Evolutionary conservation across 768 basidiomycete genomes (phyloP).

Genomic region (Lentinula raphanica): DNA sequence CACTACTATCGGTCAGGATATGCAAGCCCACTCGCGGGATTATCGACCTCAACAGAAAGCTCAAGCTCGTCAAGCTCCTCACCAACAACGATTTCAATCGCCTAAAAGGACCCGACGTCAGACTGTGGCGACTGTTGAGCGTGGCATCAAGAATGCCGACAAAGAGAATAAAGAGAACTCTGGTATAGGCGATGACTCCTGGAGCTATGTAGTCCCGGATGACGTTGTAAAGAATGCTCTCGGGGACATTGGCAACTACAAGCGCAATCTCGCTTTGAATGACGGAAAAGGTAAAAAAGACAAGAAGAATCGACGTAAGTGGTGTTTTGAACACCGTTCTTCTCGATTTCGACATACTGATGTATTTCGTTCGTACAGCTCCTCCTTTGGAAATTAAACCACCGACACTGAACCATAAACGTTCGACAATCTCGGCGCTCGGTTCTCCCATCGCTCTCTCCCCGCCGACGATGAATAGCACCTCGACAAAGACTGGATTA

Average conservation of each 20-base stretch:
- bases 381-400: conserved; percentile 55
- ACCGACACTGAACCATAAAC: conserved; percentile 40
- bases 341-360: conserved; percentile 1
- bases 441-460: conserved; percentile 45
- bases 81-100: conserved; percentile 12
- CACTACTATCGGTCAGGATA: neutral
- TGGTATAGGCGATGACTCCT: conserved; percentile 28
- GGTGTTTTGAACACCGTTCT: neutral
- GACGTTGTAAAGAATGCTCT: conserved; percentile 43
- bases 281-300: conserved; percentile 32
- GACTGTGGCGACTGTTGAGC: conserved; percentile 12
- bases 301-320: conserved; percentile 57
- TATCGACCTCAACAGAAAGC: neutral
- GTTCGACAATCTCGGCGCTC: conserved; percentile 37
- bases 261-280: conserved; percentile 20
- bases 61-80: conserved; percentile 8
- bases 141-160: conserved; percentile 17
- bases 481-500: conserved; percentile 29
- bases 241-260: conserved; percentile 15
- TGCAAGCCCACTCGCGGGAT: neutral
- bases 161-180: conserved; percentile 32
- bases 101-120: conserved; percentile 1
- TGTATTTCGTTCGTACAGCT: conserved; percentile 29
- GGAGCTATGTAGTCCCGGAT: conserved; percentile 32
- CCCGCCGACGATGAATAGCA: conserved; percentile 29